Base-by-base conservation (phyloP, 2,329 filamentous ascomycete genomes). In the Botrytis paeoniae region DNA sequence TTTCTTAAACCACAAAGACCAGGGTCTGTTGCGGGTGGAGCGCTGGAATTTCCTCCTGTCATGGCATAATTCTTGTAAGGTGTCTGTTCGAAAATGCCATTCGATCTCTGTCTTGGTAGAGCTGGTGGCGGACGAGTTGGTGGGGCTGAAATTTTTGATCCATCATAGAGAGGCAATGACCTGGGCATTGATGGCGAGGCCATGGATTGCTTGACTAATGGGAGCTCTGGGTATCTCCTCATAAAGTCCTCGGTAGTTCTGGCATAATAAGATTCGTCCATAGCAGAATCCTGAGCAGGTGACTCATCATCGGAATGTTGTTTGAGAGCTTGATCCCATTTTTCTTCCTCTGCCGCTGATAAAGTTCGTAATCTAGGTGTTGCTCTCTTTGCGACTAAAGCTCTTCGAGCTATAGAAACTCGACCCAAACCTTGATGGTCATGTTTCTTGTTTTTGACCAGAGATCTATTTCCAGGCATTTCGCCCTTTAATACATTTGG, bases 231-330 rank as follows among this genome's bases (percentile, higher is more conserved):
- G 80, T 91, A 97, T 32, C 93, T 88, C 12, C 93, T 90, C 68
- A 97, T 83, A 78, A 98, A 98, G 48, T 97, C 95, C 75, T 96
- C 93, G 20, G 91, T 93, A 8, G 89, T 91, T 73, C 91, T 90
- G 61, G 92, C 87, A 78, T 92, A 91, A 79, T 84, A 75, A 79
- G 83, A 66, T 59, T 87, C 85, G 37, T 86, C 85, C 4, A 81
- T 83, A 41, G 85, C 84, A 63, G 84, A 83, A 51, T 80, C 79
- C 66, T 82, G 84, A 77, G 82, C 84, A 35, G 82, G 84, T 80
- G 69, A 78, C 76, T 74, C 79, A 63, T 72, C 82, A 79, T 73
- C 78, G 77, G 84, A 86, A 76, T 95, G 92, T 60, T 88, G 88
- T 74, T 90, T 88, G 4, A 96, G 88, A 74, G 89, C 90, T 75